These are phyloP conservation scores for Lotus japonicus DNA, from an alignment of 306 rosid species.

Conservation along the genomic window DNA sequence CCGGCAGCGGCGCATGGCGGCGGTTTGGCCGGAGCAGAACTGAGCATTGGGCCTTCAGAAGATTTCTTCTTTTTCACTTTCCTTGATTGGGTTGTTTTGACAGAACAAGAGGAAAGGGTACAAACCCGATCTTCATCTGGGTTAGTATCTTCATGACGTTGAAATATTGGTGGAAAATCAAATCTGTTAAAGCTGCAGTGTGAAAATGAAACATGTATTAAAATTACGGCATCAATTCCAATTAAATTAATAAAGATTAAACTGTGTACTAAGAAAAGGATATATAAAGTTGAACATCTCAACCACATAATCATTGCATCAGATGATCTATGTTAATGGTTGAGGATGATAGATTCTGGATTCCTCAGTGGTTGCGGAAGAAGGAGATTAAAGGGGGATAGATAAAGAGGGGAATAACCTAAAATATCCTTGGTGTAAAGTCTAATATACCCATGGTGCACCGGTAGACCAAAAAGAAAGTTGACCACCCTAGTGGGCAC, in stretches of 20 bases:
- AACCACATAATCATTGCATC: conserved; percentile 51
- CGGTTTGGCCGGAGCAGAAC: too few species aligned
- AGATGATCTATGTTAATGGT: conserved; percentile 95
- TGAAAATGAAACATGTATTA: conserved; percentile 25
- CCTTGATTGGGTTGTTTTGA: not conserved
- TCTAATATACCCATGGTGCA: too few species aligned
- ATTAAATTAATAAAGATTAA: conserved; percentile 14
- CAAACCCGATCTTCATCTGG: conserved; percentile 83
- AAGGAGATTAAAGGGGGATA: too few species aligned
- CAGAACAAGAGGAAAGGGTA: conserved; percentile 26
- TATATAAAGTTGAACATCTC: conserved; percentile 17
- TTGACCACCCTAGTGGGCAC: too few species aligned
- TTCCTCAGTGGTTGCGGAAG: too few species aligned
- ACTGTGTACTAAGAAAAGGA: conserved; percentile 2
- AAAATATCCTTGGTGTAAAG: too few species aligned
- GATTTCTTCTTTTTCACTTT: too few species aligned
- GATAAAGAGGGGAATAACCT: too few species aligned
- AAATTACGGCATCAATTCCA: conserved; percentile 9
- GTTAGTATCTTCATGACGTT: conserved; percentile 64
- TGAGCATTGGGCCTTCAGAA: too few species aligned
- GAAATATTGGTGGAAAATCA: conserved; percentile 85
- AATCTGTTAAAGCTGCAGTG: conserved; percentile 79
- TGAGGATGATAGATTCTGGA: too few species aligned
- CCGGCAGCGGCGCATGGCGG: too few species aligned
- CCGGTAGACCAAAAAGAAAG: too few species aligned